These are phyloP conservation scores for Cucumis melo DNA, from an alignment of 306 rosid species.

Conservation along the genomic window DNA sequence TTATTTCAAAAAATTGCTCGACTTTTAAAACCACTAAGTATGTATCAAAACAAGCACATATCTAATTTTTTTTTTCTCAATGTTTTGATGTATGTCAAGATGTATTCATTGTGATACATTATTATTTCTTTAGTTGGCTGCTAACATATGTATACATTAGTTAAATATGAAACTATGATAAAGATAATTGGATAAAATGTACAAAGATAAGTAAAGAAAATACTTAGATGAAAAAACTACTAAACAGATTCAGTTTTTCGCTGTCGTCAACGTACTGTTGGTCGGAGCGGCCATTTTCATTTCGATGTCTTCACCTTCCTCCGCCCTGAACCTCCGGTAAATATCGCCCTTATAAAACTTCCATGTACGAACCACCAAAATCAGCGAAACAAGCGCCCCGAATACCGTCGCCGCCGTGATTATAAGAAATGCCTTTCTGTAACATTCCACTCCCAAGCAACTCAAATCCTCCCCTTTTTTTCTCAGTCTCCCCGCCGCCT, in stretches of 20 bases:
- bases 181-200: too few relatives aligned
- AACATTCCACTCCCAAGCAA: conserved; percentile 38
- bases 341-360: conserved; percentile 45
- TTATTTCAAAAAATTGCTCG: too few relatives aligned
- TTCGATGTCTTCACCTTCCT: conserved; percentile 6
- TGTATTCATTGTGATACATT: too few relatives aligned
- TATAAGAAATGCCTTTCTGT: conserved; percentile 34
- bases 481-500: conserved; percentile 19
- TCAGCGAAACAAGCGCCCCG: conserved; percentile 28
- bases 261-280: neutral
- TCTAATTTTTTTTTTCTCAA: too few relatives aligned
- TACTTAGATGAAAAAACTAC: neutral
- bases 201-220: too few relatives aligned
- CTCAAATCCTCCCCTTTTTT: conserved; percentile 28
- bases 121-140: too few relatives aligned
- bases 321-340: conserved; percentile 34
- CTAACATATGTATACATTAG: too few relatives aligned
- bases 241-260: neutral
- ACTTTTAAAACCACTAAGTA: too few relatives aligned
- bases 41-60: too few relatives aligned
- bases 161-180: too few relatives aligned
- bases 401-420: conserved; percentile 30
- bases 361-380: conserved; percentile 45
- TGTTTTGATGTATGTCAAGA: too few relatives aligned
- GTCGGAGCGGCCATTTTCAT: neutral